phyloP scores from a whole-genome alignment of 192 early-diverging fungal genomes.

The Coemansia biformis region DNA sequence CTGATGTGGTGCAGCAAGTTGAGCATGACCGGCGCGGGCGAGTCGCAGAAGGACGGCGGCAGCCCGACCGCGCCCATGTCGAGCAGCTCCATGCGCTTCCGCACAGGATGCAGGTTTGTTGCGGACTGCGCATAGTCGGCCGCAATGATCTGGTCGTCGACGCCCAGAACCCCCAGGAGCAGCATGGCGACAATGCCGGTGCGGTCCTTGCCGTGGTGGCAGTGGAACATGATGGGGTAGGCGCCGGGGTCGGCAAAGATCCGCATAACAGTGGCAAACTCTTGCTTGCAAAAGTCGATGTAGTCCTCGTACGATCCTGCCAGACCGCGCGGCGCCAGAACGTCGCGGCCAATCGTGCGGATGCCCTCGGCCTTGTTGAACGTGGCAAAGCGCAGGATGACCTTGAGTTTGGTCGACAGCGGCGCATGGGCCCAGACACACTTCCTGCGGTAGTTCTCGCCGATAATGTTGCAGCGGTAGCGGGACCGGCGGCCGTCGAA shows the following conservation, averaged over 20 bases:
- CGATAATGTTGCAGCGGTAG: constrained; percentile 49
- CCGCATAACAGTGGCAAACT: constrained; percentile 50
- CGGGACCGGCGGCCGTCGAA: constrained; percentile 39
- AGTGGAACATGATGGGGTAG: constrained; percentile 62
- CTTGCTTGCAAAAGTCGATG: constrained; percentile 47
- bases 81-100: constrained; percentile 42
- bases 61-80: constrained; percentile 54
- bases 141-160: constrained; percentile 53
- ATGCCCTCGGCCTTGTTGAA: constrained; percentile 50
- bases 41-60: constrained; percentile 50
- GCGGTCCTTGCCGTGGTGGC: constrained; percentile 64
- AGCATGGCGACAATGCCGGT: constrained; percentile 59
- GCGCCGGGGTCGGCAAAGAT: constrained; percentile 52
- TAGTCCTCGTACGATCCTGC: constrained; percentile 51
- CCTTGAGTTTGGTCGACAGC: constrained; percentile 44
- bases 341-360: constrained; percentile 46
- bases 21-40: constrained; percentile 49
- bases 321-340: constrained; percentile 47
- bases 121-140: constrained; percentile 55
- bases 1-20: constrained; percentile 30
- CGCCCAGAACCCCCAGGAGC: constrained; percentile 50
- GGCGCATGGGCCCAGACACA: constrained; percentile 48
- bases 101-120: constrained; percentile 38
- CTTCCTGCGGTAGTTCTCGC: constrained; percentile 48
- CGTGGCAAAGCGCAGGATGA: constrained; percentile 45